Evolutionary conservation across 2,329 filamentous ascomycete species (phyloP).

Genomic region (Thielaviopsis ethacetica): DNA sequence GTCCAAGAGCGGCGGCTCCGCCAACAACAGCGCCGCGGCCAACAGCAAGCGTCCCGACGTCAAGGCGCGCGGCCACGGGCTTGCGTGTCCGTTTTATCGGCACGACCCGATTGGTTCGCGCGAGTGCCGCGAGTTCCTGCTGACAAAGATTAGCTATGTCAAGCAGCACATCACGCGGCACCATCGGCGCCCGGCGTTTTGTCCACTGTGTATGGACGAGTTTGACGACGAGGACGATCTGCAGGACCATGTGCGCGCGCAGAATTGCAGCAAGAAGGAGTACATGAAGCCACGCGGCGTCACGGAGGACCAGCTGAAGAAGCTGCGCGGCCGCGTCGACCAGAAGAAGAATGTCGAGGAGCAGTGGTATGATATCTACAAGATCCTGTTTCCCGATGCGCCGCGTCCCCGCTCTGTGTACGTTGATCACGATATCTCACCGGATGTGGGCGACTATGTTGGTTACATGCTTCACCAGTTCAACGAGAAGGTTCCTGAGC

Average conservation of each 20-base stretch:
- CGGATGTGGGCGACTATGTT: conserved; percentile 13
- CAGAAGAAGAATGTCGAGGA: conserved; percentile 14
- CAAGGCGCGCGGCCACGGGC: conserved; percentile 9
- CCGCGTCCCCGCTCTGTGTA: conserved; percentile 14
- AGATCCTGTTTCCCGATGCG: conserved; percentile 14
- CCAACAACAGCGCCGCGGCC: not conserved
- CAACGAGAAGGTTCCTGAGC: not conserved
- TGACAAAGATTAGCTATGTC: conserved; percentile 16
- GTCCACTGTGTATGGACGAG: conserved; percentile 13
- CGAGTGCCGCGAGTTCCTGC: conserved; percentile 14
- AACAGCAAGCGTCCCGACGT: conserved; percentile 6
- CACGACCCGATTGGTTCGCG: conserved; percentile 13
- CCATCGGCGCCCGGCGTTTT: conserved; percentile 15
- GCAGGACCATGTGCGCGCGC: conserved; percentile 12
- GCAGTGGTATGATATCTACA: conserved; percentile 16
- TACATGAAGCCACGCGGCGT: conserved; percentile 13
- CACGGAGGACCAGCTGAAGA: conserved; percentile 13
- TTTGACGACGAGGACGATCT: conserved; percentile 13
- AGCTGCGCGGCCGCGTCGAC: conserved; percentile 13
- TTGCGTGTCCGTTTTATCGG: conserved; percentile 16
- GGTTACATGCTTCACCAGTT: conserved; percentile 11
- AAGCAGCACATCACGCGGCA: conserved; percentile 16
- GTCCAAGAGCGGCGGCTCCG: not conserved
- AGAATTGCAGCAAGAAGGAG: conserved; percentile 8
- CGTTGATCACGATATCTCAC: conserved; percentile 13